Evolutionary conservation across 176 grass and related monocot species (phyloP).

Genomic region (Chloris gayana): DNA sequence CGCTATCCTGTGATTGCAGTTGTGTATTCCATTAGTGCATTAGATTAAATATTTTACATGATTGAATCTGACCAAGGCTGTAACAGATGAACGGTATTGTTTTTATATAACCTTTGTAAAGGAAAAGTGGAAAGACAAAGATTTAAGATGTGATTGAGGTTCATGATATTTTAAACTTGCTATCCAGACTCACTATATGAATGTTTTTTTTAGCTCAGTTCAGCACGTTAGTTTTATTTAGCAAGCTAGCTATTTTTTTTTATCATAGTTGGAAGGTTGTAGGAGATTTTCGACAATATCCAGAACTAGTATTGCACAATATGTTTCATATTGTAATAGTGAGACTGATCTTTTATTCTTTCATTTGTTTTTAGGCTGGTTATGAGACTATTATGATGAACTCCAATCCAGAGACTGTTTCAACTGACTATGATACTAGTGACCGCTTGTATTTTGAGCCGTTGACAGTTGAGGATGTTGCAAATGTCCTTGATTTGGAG

Average conservation of each 20-base stretch:
- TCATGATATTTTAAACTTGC: not conserved
- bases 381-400: conserved; percentile 99
- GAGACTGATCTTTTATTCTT: not conserved
- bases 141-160: not conserved
- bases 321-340: not conserved
- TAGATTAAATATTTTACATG: not conserved
- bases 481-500: conserved; percentile 92
- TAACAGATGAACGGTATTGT: not conserved
- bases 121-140: not conserved
- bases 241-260: not conserved
- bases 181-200: not conserved
- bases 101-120: not conserved
- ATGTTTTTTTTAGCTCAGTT: not conserved
- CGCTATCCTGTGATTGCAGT: not conserved
- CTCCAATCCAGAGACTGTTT: conserved; percentile 99
- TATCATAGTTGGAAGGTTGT: not conserved
- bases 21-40: not conserved
- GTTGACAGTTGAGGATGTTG: conserved; percentile 88
- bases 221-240: not conserved
- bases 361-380: conserved; percentile 55
- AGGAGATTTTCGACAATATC: not conserved
- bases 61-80: not conserved
- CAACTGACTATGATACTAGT: conserved; percentile 97
- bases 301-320: not conserved
- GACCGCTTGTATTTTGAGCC: conserved; percentile 96